Evolutionary conservation across 257 asterid species (phyloP).

Genomic region (Cynanchum wilfordii): DNA sequence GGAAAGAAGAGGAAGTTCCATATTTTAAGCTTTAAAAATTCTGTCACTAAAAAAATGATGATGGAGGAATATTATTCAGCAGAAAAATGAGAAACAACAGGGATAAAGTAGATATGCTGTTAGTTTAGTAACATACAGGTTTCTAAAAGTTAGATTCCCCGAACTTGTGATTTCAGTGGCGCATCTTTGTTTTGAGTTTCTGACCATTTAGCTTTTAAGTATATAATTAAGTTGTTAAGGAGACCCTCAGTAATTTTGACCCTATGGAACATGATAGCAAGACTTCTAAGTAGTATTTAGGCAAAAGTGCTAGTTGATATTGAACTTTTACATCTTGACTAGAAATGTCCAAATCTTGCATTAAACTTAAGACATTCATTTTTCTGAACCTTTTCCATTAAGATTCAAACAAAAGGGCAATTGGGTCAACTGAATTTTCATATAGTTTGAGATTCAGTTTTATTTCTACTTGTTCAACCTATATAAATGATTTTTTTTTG

Average conservation of each 20-base stretch:
- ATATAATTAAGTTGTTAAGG: not conserved
- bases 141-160: not conserved
- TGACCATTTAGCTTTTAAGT: not conserved
- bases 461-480: too few relatives aligned
- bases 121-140: not conserved
- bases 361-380: not conserved
- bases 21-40: not conserved
- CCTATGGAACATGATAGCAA: too few relatives aligned
- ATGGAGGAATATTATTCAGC: not conserved
- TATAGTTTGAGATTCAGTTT: too few relatives aligned
- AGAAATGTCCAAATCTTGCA: too few relatives aligned
- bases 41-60: not conserved
- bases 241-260: not conserved
- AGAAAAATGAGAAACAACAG: not conserved
- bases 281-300: not conserved
- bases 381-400: too few relatives aligned
- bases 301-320: too few relatives aligned
- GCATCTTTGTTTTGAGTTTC: not conserved
- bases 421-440: too few relatives aligned
- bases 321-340: not conserved
- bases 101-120: not conserved
- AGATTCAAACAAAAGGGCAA: too few relatives aligned
- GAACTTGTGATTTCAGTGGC: not conserved
- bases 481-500: not conserved
- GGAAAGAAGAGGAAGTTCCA: not conserved